Percentiles rank a stretch among this genome's conserved stretches.
Conservation (phyloP, 179 eudicot genomes). For the Carnegiea gigantea region DNA sequence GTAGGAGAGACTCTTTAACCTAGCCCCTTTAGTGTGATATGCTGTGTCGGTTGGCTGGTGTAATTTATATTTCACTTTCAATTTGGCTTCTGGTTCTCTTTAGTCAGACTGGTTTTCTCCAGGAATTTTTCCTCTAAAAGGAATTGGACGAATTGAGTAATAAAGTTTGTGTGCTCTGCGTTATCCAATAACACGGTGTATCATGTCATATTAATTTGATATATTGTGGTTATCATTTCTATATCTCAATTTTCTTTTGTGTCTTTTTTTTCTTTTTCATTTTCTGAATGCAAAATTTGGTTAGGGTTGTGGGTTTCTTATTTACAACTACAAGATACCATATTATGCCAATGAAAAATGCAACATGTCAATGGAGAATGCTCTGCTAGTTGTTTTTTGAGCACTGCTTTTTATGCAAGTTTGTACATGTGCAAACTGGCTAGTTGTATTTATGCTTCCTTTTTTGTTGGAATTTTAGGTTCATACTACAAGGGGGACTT, state of each 20-base stretch:
- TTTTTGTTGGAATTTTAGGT: constrained; percentile 16
- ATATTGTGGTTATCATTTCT: background rate
- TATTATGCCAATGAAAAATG: background rate
- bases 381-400: background rate
- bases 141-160: background rate
- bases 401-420: background rate
- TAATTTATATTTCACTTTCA: background rate
- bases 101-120: background rate
- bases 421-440: background rate
- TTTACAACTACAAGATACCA: background rate
- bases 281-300: background rate
- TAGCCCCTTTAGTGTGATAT: background rate
- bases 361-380: background rate
- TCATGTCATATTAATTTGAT: background rate
- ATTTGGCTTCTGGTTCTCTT: background rate
- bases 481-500: constrained; percentile 21
- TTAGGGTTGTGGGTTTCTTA: background rate
- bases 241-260: background rate
- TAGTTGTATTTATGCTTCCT: background rate
- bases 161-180: background rate
- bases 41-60: background rate
- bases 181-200: background rate
- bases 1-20: background rate
- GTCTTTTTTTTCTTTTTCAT: background rate
- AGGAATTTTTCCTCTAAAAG: background rate